Evolutionary conservation across 176 grass and related monocot species (phyloP), one percentile per base, ranked within the genome.

Genomic region (Avena sativa): DNA sequence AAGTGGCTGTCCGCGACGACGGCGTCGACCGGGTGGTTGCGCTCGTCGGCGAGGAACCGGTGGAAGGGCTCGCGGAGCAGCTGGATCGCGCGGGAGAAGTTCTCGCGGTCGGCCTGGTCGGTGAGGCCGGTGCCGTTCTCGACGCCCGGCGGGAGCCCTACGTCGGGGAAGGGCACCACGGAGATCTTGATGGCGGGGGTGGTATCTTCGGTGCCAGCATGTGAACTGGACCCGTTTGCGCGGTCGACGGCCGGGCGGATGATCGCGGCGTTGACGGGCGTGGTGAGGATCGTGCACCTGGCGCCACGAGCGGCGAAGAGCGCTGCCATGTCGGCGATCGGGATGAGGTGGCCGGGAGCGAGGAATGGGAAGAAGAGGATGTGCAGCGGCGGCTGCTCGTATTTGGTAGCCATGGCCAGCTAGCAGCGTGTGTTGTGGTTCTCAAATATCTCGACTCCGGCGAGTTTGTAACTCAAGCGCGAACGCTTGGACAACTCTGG

Each of bases 251-350:
- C 85, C 11, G 92, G 50, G 12, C 62, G 70, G 52, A 90, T 80
- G 44, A 74, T 40, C 12, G 69, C 40, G 50, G 81, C 55, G 71
- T 91, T 88, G 32, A 17, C 88, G 43, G 78, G 73, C 62, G 88
- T 93, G n/a, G 92, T 91, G 74, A 93, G 25, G 78, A 93, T 26
- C 19, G 82, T 90, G 82, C 74, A 85, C 71, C 73, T 90, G 82
- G 83, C 86, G 4, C 62, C 62, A 65, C 62, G 62, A 5, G 25
- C 25, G 15, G 25, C 25, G 62, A 71, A 71, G 34, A 43, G 36
- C 36, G 36, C 36, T 4, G 67, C 67, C 67, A 71, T 71, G 67
- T 38, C 67, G 8, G 36, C 17, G 36, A 71, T 58, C 14, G 91
- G 91, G 20, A 93, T 74, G 28, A 90, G 76, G 70, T 93, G 91